These are phyloP conservation scores for Phytopythium aichiense DNA, from an alignment of 352 stramenopile genomes.

Conservation along the genomic window DNA sequence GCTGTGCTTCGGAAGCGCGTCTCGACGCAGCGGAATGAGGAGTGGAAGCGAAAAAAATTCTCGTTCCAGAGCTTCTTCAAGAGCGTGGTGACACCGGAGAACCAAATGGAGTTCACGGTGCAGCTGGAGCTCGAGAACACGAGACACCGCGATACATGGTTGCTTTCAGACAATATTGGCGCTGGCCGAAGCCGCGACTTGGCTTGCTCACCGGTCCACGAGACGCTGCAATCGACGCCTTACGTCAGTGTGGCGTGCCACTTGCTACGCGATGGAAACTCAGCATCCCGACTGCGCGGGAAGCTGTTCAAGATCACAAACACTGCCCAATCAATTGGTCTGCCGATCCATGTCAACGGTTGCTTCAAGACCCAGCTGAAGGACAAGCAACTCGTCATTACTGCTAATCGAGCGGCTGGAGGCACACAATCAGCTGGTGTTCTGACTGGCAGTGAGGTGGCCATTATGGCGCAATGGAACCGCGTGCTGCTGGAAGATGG, in stretches of 20 bases:
- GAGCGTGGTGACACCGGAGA: constrained; percentile 46
- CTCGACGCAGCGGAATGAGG: constrained; percentile 39
- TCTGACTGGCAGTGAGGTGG: constrained; percentile 39
- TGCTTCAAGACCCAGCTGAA: constrained; percentile 68
- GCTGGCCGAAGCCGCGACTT: constrained; percentile 63
- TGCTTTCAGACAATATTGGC: constrained; percentile 66
- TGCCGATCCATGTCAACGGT: constrained; percentile 72
- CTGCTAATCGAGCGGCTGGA: constrained; percentile 2
- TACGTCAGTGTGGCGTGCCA: constrained; percentile 67
- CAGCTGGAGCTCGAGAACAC: constrained; percentile 59
- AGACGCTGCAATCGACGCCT: constrained; percentile 53
- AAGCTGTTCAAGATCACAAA: constrained; percentile 58
- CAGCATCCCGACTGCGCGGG: constrained; percentile 37
- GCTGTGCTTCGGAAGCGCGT: constrained; percentile 42
- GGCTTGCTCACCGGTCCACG: constrained; percentile 51
- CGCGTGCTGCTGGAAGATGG: constrained; percentile 66
- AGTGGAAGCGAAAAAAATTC: constrained; percentile 77
- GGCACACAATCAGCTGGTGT: neutral
- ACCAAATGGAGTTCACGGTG: constrained; percentile 62
- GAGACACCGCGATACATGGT: constrained; percentile 46
- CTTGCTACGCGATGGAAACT: constrained; percentile 44
- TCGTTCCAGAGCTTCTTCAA: constrained; percentile 79
- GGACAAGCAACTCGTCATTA: constrained; percentile 36
- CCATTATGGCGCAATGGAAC: constrained; percentile 67
- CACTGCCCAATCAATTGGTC: constrained; percentile 35